Base-by-base conservation (phyloP, 768 basidiomycete species). In the Leucocoprinus leucothites region DNA sequence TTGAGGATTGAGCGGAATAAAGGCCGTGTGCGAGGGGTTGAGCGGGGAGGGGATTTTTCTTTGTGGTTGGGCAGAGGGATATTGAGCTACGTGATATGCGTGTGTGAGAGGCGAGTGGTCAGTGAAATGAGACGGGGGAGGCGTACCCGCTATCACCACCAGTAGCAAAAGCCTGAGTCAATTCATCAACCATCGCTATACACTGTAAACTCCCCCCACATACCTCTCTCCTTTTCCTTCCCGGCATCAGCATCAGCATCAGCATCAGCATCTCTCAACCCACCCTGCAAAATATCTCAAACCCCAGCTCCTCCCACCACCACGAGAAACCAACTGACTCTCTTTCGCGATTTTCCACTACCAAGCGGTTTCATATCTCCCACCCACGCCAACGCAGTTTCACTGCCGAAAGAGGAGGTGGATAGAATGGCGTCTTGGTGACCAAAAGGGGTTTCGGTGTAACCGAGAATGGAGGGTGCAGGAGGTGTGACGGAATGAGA, bases 261-360 rank as follows among this genome's bases (percentile, higher is more conserved):
- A n/a, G n/a, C n/a, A n/a, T n/a, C n/a, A n/a, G n/a, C n/a, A n/a
- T n/a, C n/a, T n/a, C n/a, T n/a, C 73, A 86, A 73, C 11, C 84
- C 85, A 1, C 91, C 90, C 60, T 96, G 94, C 24, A 94, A 65
- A 7, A 91, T 82, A 65, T 93, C 89, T 52, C 89, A 74, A 60
- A 91, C 76, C 34, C 81, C 81, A 71, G n/a, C 88, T 94, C 61
- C 83, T 80, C 3, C 89, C 94, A n/a, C 97, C 97, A 22, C 96
- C 97, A 35, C 97, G 82, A 65, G 98, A 98, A 6, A 99, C 94
- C 22, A 99, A 77, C 65, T 98, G 96, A 11, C 82, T 91, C 70
- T 98, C 94, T 51, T 99, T 96, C 35, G 85, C 84, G 49, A 98
- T 89, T 73, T 98, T 98, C 96, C 96, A 99, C 71, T 84, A 98